Evolutionary conservation across 257 asterid species (phyloP).

Genomic region (Catharanthus roseus): DNA sequence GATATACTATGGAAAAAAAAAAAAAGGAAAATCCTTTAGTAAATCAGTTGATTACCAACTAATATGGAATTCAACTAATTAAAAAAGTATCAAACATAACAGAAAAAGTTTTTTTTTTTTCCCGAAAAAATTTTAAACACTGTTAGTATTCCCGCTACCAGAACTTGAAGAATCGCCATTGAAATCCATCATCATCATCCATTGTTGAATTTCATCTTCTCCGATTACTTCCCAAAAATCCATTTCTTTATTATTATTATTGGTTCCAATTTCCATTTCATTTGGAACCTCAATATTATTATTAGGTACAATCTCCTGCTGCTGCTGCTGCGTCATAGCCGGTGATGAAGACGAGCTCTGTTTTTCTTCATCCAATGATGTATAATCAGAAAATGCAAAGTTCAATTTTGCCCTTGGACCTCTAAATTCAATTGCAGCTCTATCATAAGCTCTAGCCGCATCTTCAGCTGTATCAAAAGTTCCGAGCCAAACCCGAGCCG

Average conservation of each 20-base stretch:
- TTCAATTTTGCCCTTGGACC: slow-evolving; percentile 91
- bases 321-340: slow-evolving; percentile 1
- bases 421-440: slow-evolving; percentile 75
- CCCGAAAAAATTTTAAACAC: too few relatives aligned
- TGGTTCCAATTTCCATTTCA: slow-evolving; percentile 22
- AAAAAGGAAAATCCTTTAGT: too few relatives aligned
- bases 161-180: slow-evolving; percentile 48
- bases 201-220: slow-evolving; percentile 47
- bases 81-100: too few relatives aligned
- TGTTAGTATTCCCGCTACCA: slow-evolving; percentile 13
- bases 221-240: slow-evolving; percentile 42
- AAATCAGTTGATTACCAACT: too few relatives aligned
- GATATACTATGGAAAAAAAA: too few relatives aligned
- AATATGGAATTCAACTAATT: too few relatives aligned
- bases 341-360: slow-evolving; percentile 19
- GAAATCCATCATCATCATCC: slow-evolving; percentile 65
- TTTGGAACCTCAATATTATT: slow-evolving; percentile 4
- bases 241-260: slow-evolving; percentile 1
- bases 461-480: slow-evolving; percentile 78
- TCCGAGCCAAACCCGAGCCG: slow-evolving; percentile 90
- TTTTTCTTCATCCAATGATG: slow-evolving; percentile 16
- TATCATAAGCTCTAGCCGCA: slow-evolving; percentile 81
- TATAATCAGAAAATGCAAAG: slow-evolving; percentile 67
- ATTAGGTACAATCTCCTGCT: slow-evolving; percentile 10
- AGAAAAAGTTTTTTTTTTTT: too few relatives aligned